These are phyloP conservation scores for Suillus subalutaceus DNA, from an alignment of 768 basidiomycete genomes.

Conservation along the genomic window DNA sequence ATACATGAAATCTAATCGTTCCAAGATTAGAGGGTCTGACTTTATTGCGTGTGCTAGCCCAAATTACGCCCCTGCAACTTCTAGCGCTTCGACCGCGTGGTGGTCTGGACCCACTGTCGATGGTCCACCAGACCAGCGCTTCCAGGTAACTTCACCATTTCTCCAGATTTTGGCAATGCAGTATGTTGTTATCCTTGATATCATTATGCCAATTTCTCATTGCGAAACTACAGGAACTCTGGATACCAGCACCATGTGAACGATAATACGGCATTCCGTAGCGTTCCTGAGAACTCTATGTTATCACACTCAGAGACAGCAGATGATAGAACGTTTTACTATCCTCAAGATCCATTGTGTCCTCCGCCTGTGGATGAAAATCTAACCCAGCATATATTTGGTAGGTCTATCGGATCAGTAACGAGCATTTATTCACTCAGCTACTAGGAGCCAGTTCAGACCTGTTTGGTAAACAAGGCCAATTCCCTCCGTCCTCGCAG, in stretches of 20 bases:
- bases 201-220: neutral
- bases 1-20: neutral
- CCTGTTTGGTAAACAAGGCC: neutral
- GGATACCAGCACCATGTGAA: neutral
- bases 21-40: neutral
- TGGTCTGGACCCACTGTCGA: neutral
- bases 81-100: too few species aligned
- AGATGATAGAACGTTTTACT: neutral
- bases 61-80: neutral
- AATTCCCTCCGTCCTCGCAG: neutral
- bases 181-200: neutral
- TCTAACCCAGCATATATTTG: neutral
- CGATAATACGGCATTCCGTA: neutral
- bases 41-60: neutral
- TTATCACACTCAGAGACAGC: neutral
- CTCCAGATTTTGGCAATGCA: neutral
- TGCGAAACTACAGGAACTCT: neutral
- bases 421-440: neutral
- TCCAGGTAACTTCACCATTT: too few species aligned
- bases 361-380: neutral
- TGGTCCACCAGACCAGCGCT: neutral
- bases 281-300: neutral
- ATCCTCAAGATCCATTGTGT: neutral
- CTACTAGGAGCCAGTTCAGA: neutral
- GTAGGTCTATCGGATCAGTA: neutral